A percentile compares a stretch with the other conserved stretches of the same genome.
Conservation (phyloP, 257 asterid genomes). For the Primulina tabacum region DNA sequence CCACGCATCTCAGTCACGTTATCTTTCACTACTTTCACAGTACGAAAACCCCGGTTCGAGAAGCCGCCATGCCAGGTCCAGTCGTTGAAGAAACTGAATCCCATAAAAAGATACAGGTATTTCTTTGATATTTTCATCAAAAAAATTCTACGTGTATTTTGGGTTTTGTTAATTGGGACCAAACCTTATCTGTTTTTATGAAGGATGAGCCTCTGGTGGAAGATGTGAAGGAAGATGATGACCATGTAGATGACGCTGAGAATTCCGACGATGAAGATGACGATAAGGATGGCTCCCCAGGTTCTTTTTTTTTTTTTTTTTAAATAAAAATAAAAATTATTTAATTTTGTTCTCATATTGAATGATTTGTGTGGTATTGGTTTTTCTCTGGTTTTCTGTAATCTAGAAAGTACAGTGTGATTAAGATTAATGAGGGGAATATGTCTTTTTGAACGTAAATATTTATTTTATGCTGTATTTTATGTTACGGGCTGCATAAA, state of each 20-base stretch:
- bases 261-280: conserved; percentile 78
- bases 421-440: background rate
- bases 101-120: conserved; percentile 50
- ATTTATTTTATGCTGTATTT: background rate
- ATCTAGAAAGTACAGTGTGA: background rate
- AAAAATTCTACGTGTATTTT: background rate
- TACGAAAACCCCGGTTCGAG: background rate
- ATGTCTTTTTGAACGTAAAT: background rate
- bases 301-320: conserved; percentile 31
- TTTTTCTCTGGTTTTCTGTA: background rate
- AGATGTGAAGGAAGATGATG: conserved; percentile 80
- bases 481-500: background rate
- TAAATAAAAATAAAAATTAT: too few relatives aligned
- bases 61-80: conserved; percentile 72
- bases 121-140: background rate
- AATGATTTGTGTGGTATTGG: too few relatives aligned
- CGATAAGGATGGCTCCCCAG: conserved; percentile 55
- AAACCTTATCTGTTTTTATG: background rate
- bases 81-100: conserved; percentile 56
- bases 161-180: background rate
- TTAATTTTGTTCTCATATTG: too few relatives aligned
- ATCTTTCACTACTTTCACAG: conserved; percentile 17
- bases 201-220: conserved; percentile 69
- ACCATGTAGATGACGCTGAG: conserved; percentile 59
- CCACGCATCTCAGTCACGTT: background rate